Base-by-base conservation (phyloP, 345 rosid species). In the Pseudoturritis turrita region DNA sequence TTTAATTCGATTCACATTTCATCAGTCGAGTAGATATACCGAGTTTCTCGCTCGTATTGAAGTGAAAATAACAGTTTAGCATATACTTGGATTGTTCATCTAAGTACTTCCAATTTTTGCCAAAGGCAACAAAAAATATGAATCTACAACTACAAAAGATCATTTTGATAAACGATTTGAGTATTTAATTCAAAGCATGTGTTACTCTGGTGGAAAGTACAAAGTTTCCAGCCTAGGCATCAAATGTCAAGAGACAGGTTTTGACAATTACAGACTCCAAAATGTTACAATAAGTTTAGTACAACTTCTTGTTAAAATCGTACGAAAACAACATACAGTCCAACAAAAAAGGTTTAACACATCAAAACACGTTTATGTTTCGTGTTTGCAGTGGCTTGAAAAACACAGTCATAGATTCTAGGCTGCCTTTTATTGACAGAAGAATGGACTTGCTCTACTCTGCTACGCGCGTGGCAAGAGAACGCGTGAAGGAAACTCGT, bases 391-490 rank as follows among this genome's bases (percentile, higher is more conserved):
- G 36, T 5, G 17, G 8, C 33, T 64, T 65, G 23, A 9, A 53
- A n/a, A 50, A 22, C 10, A 8, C 2, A 37, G 25, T 21, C 70
- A 47, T 22, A 49, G 35, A 47, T 3, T 50, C 25, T 46, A 46
- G 7, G 13, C 59, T 41, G 56, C 23, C 11, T 31, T 43, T 68
- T 44, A 68, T 31, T 56, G 55, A 33, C 37, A 18, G 26, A 52
- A 62, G 45, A 51, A 62, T 71, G 54, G 40, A 60, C 52, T 29
- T 49, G 41, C 45, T 36, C 37, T 71, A 29, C 36, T 66, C 37
- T 22, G 17, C 79, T 60, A 81, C 10, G 73, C 73, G 39, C 44
- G 50, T 28, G 87, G 83, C 83, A 94, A 76, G 45, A 89, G 86
- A 71, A 91, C 37, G 36, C 71, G 58, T 5, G 26, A 6, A 6